A percentile compares a stretch with the other conserved stretches of the same genome.
Conservation (phyloP, 306 rosid genomes). For the Carpinus fangiana region DNA sequence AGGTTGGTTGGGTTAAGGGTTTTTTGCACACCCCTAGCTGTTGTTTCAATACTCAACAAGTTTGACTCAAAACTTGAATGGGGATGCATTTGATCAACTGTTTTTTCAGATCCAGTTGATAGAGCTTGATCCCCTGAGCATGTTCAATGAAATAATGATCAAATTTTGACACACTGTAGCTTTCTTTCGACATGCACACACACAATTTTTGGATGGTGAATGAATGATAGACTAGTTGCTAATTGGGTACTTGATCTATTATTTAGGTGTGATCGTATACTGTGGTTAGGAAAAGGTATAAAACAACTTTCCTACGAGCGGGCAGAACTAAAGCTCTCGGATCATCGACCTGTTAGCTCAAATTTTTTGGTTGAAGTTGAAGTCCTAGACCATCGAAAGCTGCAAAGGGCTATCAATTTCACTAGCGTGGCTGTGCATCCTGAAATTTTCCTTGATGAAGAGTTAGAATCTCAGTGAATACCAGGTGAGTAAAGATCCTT, state of each 20-base stretch:
- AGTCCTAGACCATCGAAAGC: slow-evolving; percentile 77
- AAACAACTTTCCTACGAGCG: slow-evolving; percentile 66
- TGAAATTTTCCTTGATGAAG: slow-evolving; percentile 55
- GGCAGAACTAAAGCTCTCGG: slow-evolving; percentile 66
- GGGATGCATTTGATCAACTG: background rate
- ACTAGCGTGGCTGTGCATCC: slow-evolving; percentile 68
- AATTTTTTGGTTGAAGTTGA: slow-evolving; percentile 73
- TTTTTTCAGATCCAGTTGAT: background rate
- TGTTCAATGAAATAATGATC: background rate
- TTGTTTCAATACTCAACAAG: background rate
- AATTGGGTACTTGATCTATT: slow-evolving; percentile 16
- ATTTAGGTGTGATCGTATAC: slow-evolving; percentile 89
- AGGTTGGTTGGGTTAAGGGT: background rate
- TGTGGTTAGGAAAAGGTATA: slow-evolving; percentile 84
- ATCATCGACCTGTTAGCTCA: slow-evolving; percentile 88
- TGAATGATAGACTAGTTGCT: background rate
- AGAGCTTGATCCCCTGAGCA: background rate
- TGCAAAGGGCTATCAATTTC: slow-evolving; percentile 68
- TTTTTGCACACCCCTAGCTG: background rate
- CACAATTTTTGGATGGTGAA: background rate
- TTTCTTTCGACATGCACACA: background rate
- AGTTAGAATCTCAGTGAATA: slow-evolving; percentile 28
- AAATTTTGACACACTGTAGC: background rate
- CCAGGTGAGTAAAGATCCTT: slow-evolving; percentile 14
- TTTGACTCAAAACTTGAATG: background rate